Conservation (phyloP, 345 rosid species). For the Carallia brachiata region DNA sequence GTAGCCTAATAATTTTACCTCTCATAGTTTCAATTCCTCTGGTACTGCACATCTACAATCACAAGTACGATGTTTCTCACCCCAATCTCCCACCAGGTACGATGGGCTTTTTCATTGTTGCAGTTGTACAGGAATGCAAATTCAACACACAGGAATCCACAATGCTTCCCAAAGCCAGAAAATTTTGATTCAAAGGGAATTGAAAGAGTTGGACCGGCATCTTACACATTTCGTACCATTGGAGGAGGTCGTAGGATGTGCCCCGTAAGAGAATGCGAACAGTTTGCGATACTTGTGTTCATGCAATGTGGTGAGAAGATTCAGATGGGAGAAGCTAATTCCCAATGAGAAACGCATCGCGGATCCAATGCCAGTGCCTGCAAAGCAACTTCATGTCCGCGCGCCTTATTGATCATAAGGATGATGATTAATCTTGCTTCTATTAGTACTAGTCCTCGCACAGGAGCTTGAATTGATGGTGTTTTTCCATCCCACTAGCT, state of each 20-base stretch:
- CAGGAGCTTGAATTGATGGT: no score
- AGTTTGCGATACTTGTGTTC: neutral
- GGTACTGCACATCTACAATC: neutral
- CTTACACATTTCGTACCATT: neutral
- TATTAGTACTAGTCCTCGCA: no score
- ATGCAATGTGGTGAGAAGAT: neutral
- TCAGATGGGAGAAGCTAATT: neutral
- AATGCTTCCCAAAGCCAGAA: neutral
- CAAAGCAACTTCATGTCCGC: neutral
- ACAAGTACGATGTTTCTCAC: neutral
- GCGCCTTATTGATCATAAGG: neutral
- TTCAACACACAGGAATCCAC: neutral
- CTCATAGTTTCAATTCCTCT: neutral
- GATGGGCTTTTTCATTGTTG: neutral
- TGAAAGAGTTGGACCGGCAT: neutral
- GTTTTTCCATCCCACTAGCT: no score
- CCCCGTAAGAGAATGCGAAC: neutral
- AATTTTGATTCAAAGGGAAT: neutral
- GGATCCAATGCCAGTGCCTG: neutral
- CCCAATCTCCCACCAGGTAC: slow-evolving; percentile 14
- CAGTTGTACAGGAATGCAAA: no score
- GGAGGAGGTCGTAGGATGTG: neutral
- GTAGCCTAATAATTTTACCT: neutral
- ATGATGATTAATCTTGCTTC: no score
- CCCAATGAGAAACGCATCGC: neutral